Evolutionary conservation across 139 green algal species (phyloP).

Genomic region (Pleodorina starrii): DNA sequence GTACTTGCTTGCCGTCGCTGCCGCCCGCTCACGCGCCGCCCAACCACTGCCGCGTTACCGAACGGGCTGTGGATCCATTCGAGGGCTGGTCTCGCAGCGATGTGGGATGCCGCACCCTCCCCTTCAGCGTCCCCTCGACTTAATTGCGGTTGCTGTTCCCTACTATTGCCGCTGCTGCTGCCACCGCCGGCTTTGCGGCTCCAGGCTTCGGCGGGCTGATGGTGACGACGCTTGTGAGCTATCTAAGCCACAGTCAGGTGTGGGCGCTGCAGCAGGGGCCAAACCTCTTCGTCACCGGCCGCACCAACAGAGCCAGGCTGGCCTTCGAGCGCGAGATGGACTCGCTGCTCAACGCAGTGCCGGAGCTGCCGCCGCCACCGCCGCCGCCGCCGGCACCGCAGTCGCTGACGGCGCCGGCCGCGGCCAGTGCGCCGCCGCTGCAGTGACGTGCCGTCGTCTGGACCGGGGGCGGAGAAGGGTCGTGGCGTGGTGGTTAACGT

Average conservation of each 20-base stretch:
- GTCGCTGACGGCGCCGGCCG: neutral
- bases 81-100: too few species aligned
- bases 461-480: too few species aligned
- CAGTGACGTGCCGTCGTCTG: neutral
- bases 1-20: too few species aligned
- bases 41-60: too few species aligned
- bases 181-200: neutral
- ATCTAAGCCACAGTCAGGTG: slow-evolving; percentile 94
- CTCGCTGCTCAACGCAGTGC: slow-evolving; percentile 79
- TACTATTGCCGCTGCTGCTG: neutral
- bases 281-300: slow-evolving; percentile 85
- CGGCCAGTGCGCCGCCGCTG: neutral
- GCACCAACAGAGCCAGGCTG: slow-evolving; percentile 89
- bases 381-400: neutral
- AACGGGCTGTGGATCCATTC: too few species aligned
- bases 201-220: slow-evolving; percentile 88
- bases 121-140: too few species aligned
- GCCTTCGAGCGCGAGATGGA: slow-evolving; percentile 89
- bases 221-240: slow-evolving; percentile 95
- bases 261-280: slow-evolving; percentile 70
- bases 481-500: too few species aligned
- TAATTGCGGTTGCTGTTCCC: too few species aligned
- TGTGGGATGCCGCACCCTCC: too few species aligned
- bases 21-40: too few species aligned
- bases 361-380: slow-evolving; percentile 68